Percentiles rank a stretch among this genome's conserved stretches.
Conservation (phyloP, 768 basidiomycete species). For the Hygrocybe coccinea region DNA sequence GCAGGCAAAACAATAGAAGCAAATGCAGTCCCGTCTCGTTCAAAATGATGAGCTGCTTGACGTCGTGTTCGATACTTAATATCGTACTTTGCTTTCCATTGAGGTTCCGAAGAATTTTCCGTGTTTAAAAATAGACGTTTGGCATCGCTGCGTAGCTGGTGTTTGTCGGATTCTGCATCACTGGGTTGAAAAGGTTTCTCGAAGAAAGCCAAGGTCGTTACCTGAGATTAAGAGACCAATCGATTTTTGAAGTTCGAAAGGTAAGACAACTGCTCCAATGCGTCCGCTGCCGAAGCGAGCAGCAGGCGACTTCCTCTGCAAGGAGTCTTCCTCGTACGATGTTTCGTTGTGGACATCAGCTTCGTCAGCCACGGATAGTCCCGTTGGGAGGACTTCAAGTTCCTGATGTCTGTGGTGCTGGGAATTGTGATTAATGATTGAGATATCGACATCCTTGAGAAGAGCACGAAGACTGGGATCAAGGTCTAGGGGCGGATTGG, state of each 20-base stretch:
- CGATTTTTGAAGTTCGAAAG: constrained; percentile 62
- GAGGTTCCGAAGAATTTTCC: constrained; percentile 26
- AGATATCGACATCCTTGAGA: constrained; percentile 64
- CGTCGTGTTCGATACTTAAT: constrained; percentile 54
- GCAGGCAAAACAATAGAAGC: constrained; percentile 80
- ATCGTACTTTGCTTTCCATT: constrained; percentile 56
- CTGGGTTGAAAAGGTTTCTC: constrained; percentile 6
- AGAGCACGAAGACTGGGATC: constrained; percentile 63
- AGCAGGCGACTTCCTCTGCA: constrained; percentile 66
- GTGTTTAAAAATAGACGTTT: constrained; percentile 57
- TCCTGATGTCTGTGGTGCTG: constrained; percentile 37
- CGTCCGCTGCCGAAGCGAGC: constrained; percentile 73
- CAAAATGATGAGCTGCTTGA: constrained; percentile 54
- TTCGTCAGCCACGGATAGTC: constrained; percentile 31
- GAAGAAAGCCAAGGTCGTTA: constrained; percentile 25
- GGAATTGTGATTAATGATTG: constrained; percentile 42
- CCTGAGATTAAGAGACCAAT: constrained; percentile 67
- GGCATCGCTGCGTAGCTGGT: constrained; percentile 61
- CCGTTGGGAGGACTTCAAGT: constrained; percentile 47
- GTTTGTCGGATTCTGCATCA: constrained; percentile 56
- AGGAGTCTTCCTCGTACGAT: constrained; percentile 21
- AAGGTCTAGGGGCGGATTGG: constrained; percentile 58
- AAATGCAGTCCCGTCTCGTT: constrained; percentile 78
- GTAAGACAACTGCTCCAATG: constrained; percentile 67
- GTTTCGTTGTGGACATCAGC: constrained; percentile 31